Base-by-base conservation (phyloP, 2,329 filamentous ascomycete genomes). In the Fusarium sororula region DNA sequence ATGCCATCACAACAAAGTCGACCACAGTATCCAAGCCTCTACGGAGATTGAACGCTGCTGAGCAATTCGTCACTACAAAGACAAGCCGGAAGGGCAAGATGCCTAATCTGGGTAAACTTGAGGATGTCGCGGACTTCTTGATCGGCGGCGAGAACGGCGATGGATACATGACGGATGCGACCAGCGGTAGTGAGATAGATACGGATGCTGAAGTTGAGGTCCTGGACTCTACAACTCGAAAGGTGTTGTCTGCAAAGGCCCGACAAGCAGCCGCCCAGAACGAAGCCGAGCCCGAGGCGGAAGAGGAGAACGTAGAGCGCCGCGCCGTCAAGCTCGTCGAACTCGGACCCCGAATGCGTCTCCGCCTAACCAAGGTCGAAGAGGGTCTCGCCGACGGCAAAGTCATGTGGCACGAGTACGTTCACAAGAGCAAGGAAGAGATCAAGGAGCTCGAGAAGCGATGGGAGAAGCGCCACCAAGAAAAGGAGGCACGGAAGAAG, bases 181-280 rank as follows among this genome's bases (percentile, higher is more conserved):
- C 91, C 2, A 97, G 94, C 73, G 96, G 97, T 64, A 98, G 94
- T 45, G 96, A 99, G 80, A 86, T 93, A 30, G 96, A 98, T 72
- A 98, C 96, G 0, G 96, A 99, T 79, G 95, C 94, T 48, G 96
- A 99, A 83, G 94, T 99, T 17, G 96, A 99, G 81, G 91, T 99
- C 28, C 89, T 87, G 24, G 90, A 91, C 84, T 88, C 85, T 66
- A 84, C 90, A 63, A 85, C 91, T 3, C 87, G 90, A 76, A 92
- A 89, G 78, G 89, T 94, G 0, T 83, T 91, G 30, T 85, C 87
- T 82, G 86, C 89, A 82, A 81, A 85, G 81, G 80, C 85, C 3
- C 84, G 84, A 30, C 83, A 84, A 55, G 85, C 80, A 26, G 83
- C 81, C 1, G 82, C 83, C 2, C 78, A 82, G 37, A 79, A 80